Conservation (phyloP, 768 basidiomycete species). For the Tylopilus plumbeoviolaceoides region DNA sequence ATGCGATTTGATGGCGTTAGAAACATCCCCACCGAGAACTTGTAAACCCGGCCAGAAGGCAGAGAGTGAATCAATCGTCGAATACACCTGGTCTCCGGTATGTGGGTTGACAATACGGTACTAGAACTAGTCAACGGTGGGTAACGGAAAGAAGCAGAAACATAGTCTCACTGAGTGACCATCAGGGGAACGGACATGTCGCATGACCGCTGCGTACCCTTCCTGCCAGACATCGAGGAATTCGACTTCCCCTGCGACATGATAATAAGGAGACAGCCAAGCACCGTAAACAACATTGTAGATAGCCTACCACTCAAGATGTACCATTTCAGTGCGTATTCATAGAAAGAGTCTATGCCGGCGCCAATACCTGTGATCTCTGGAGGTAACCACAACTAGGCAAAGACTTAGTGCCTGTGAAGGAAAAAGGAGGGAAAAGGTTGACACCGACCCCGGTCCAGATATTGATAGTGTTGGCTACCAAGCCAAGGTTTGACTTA, state of each 20-base stretch:
- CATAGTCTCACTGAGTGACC: conserved; percentile 71
- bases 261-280: background rate
- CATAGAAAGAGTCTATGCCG: conserved; percentile 94
- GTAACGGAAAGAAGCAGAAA: background rate
- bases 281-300: background rate
- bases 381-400: conserved; percentile 66
- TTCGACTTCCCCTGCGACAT: conserved; percentile 59
- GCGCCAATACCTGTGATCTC: conserved; percentile 84
- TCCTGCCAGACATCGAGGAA: conserved; percentile 86
- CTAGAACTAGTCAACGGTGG: conserved; percentile 37
- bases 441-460: conserved; percentile 63
- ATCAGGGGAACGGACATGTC: conserved; percentile 73
- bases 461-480: conserved; percentile 88
- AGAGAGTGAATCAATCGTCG: conserved; percentile 89
- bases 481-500: conserved; percentile 74
- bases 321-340: conserved; percentile 92
- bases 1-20: conserved; percentile 91
- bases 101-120: conserved; percentile 83
- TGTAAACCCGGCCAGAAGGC: conserved; percentile 99
- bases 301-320: conserved; percentile 64
- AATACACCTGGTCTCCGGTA: conserved; percentile 67
- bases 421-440: background rate
- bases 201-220: conserved; percentile 80
- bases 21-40: conserved; percentile 79
- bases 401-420: conserved; percentile 6